phyloP scores from a whole-genome alignment of 805 yeast species.

The Zygosaccharomyces bailii region DNA sequence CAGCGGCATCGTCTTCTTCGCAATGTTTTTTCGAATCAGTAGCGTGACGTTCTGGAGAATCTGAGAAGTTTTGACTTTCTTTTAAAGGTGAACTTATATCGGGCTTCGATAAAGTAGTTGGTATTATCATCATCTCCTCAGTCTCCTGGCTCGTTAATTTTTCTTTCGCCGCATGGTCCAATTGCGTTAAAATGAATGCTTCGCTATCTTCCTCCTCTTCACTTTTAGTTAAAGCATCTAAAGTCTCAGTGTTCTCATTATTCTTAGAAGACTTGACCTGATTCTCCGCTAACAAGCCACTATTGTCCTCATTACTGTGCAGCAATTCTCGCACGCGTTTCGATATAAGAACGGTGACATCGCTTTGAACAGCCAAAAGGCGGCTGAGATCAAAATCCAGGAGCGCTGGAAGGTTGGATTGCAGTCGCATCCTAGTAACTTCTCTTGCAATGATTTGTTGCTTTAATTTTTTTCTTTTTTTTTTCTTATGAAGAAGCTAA shows the following conservation, averaged over 20 bases:
- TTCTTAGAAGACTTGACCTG: no score
- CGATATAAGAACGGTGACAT: conserved; percentile 19
- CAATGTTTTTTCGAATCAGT: conserved; percentile 1
- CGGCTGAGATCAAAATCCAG: conserved; percentile 19
- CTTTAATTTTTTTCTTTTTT: not conserved
- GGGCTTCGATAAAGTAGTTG: conserved; percentile 1
- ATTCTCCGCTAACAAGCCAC: no score
- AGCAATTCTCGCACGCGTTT: conserved; percentile 10
- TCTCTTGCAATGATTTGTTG: not conserved
- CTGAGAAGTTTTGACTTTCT: conserved; percentile 12
- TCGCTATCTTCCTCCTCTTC: conserved; percentile 19
- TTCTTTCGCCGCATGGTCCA: conserved; percentile 14
- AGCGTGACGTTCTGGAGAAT: conserved; percentile 4
- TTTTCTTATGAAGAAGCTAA: no score
- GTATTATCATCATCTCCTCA: conserved; percentile 1
- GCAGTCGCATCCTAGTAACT: conserved; percentile 5
- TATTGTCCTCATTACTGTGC: no score
- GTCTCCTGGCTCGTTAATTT: conserved; percentile 5
- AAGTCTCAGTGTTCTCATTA: not conserved
- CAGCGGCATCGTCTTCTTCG: not conserved
- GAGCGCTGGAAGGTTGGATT: conserved; percentile 13
- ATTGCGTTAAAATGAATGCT: conserved; percentile 27
- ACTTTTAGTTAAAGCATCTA: not conserved
- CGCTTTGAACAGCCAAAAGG: conserved; percentile 26
- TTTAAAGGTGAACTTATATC: conserved; percentile 17